Evolutionary conservation across 129 eudicot species (phyloP).

Genomic region (Silybum marianum): DNA sequence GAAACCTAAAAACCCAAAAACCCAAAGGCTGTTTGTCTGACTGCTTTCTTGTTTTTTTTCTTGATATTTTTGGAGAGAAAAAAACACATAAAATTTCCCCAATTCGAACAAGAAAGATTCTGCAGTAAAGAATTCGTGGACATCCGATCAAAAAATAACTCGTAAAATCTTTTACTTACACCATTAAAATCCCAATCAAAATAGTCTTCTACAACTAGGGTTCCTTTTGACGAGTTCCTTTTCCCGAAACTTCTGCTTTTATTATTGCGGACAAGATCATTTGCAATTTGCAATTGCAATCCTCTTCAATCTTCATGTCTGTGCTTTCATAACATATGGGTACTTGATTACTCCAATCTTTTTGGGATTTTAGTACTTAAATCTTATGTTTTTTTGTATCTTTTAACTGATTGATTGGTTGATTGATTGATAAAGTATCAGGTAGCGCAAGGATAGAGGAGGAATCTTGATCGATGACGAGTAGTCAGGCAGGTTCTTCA

Average conservation of each 20-base stretch:
- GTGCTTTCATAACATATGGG: not conserved
- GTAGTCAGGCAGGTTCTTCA: slow-evolving; percentile 59
- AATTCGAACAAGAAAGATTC: slow-evolving; percentile 18
- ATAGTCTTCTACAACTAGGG: slow-evolving; percentile 4
- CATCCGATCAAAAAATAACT: slow-evolving; percentile 11
- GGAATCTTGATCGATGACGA: slow-evolving; percentile 28
- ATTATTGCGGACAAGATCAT: slow-evolving; percentile 25
- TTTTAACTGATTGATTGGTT: slow-evolving; percentile 2
- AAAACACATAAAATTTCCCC: not conserved
- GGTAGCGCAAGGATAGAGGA: not conserved
- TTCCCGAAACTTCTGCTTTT: slow-evolving; percentile 23
- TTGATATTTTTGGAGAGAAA: not conserved
- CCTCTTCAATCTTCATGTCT: slow-evolving; percentile 3
- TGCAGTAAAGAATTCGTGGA: slow-evolving; percentile 11
- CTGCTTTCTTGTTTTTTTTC: slow-evolving; percentile 4
- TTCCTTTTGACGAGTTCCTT: slow-evolving; percentile 27
- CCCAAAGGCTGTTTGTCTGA: not conserved
- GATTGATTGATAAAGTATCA: slow-evolving; percentile 11
- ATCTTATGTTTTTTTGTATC: not conserved
- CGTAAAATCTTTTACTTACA: slow-evolving; percentile 4
- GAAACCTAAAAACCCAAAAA: too few relatives aligned
- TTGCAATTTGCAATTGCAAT: not conserved
- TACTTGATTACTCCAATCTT: slow-evolving; percentile 13
- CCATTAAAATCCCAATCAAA: slow-evolving; percentile 16
- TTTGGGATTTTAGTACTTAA: not conserved